Conservation (phyloP, 129 eudicot species). For the Ambrosia artemisiifolia region DNA sequence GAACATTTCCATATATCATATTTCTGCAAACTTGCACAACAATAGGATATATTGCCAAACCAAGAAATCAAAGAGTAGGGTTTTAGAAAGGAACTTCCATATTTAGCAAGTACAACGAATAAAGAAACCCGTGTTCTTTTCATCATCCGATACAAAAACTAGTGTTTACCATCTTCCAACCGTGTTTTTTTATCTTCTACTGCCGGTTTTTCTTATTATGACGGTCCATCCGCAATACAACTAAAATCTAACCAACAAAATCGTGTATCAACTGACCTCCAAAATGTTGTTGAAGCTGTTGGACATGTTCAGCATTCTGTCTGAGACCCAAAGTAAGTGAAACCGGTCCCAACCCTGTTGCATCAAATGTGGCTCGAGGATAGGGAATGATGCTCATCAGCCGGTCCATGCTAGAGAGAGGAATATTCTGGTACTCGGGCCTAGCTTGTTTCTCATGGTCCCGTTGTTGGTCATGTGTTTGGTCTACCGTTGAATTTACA, state of each 20-base stretch:
- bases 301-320: conserved; percentile 63
- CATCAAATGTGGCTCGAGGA: conserved; percentile 52
- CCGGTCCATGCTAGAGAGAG: conserved; percentile 47
- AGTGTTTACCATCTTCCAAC: conserved; percentile 14
- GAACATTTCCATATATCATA: conserved; percentile 10
- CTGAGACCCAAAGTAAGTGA: conserved; percentile 84
- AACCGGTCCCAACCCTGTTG: conserved; percentile 65
- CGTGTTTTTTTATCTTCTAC: conserved; percentile 23
- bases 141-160: conserved; percentile 17
- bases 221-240: conserved; percentile 1
- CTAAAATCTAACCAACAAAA: conserved; percentile 60
- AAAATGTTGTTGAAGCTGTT: conserved; percentile 54
- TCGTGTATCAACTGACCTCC: conserved; percentile 78
- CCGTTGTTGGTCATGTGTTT: conserved; percentile 23
- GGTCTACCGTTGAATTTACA: conserved; percentile 10
- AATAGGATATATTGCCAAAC: conserved; percentile 11
- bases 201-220: conserved; percentile 12
- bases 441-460: conserved; percentile 58
- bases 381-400: conserved; percentile 54
- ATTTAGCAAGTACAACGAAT: conserved; percentile 22
- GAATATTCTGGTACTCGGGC: conserved; percentile 41
- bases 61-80: conserved; percentile 28
- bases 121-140: conserved; percentile 13
- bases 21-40: conserved; percentile 1
- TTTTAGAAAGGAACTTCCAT: conserved; percentile 16